Evolutionary conservation across 805 yeast genomes (phyloP).

Genomic region (Myxozyma monticola): DNA sequence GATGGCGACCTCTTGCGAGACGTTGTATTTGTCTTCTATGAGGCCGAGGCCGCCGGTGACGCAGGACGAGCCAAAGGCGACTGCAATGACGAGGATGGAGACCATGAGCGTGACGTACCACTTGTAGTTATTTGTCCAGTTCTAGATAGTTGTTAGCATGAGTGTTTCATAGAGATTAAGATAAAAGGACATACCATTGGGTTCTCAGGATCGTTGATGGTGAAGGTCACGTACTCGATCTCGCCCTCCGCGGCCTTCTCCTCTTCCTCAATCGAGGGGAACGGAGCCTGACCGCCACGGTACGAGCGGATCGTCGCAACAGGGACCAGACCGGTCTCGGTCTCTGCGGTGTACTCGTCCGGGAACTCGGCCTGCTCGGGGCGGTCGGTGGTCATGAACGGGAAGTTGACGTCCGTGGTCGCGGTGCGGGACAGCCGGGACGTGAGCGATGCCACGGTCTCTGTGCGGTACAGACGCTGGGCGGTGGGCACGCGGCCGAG

Average conservation of each 20-base stretch:
- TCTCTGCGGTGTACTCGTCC: constrained; percentile 87
- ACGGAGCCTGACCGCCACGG: constrained; percentile 21
- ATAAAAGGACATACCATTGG: constrained; percentile 49
- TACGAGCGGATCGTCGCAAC: constrained; percentile 55
- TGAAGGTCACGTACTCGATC: constrained; percentile 79
- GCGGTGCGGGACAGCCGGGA: constrained; percentile 64
- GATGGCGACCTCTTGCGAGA: constrained; percentile 74
- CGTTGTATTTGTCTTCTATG: constrained; percentile 64
- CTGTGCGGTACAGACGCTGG: constrained; percentile 44
- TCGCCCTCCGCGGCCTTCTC: constrained; percentile 39
- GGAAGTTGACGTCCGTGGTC: constrained; percentile 50
- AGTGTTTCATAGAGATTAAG: not conserved
- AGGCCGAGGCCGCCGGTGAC: constrained; percentile 82
- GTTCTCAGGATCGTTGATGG: constrained; percentile 77
- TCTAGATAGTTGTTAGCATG: constrained; percentile 3
- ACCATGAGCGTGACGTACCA: constrained; percentile 60
- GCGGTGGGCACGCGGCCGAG: constrained; percentile 2
- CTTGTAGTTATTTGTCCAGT: constrained; percentile 24
- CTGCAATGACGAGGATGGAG: constrained; percentile 75
- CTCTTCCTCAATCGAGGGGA: constrained; percentile 29
- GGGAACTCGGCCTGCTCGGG: constrained; percentile 83
- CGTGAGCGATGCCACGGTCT: constrained; percentile 68
- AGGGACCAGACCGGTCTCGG: constrained; percentile 84
- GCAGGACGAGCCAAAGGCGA: constrained; percentile 91
- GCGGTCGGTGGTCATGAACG: constrained; percentile 39